These are phyloP conservation scores for Chaetomidium leptoderma DNA, from an alignment of 495 filamentous ascomycete genomes.

Conservation along the genomic window DNA sequence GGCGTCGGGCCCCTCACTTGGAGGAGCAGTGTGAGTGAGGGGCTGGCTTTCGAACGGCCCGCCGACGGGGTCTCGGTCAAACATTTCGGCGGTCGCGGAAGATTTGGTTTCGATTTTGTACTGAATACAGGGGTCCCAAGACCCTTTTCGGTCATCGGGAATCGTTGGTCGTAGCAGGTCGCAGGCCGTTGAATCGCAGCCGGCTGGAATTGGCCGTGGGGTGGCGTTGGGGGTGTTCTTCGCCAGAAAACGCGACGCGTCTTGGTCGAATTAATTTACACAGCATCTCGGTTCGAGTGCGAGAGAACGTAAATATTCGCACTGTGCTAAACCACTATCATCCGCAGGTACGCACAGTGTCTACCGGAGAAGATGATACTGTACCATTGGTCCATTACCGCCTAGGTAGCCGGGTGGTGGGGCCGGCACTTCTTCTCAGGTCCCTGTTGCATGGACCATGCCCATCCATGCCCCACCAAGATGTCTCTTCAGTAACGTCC, in stretches of 20 bases:
- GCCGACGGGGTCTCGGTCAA: background rate
- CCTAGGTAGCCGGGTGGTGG: too few species aligned
- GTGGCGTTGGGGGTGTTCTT: too few species aligned
- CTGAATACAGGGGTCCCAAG: background rate
- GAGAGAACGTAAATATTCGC: too few species aligned
- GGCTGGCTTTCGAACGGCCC: background rate
- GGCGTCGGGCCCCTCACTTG: background rate
- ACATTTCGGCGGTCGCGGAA: background rate
- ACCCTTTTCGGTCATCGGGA: background rate
- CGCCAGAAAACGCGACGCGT: constrained; percentile 16
- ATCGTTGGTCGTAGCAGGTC: background rate
- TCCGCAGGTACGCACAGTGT: too few species aligned
- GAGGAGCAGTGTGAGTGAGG: background rate
- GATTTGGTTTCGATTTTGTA: background rate
- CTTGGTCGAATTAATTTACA: background rate
- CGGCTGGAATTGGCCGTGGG: background rate
- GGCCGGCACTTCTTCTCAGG: too few species aligned
- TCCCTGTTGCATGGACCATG: background rate
- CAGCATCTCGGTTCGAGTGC: too few species aligned
- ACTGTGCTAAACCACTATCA: background rate
- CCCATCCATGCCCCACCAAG: background rate
- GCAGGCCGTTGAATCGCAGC: background rate
- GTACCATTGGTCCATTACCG: too few species aligned
- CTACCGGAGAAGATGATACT: too few species aligned
- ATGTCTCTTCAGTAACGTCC: background rate